Conservation (phyloP, 1,284 basidiomycete genomes). For the Ceratobasidium sp. region DNA sequence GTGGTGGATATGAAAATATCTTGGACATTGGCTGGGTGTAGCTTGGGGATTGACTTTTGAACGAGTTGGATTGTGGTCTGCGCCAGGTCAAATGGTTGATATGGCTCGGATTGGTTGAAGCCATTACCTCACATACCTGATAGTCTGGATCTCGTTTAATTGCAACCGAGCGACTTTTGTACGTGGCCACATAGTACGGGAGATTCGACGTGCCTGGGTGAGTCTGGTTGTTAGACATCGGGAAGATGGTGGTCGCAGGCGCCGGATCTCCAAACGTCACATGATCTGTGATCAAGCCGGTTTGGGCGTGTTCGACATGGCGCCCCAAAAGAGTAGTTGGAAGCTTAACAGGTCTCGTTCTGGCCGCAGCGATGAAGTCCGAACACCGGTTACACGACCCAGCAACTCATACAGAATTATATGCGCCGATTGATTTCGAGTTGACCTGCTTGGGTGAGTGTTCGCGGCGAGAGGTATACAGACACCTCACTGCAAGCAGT, state of each 20-base stretch:
- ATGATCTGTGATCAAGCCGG: too few species aligned
- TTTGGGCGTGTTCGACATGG: too few species aligned
- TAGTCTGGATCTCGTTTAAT: slow-evolving; percentile 13
- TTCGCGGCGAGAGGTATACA: too few species aligned
- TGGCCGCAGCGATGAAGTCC: too few species aligned
- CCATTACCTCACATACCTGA: background rate
- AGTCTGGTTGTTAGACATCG: background rate
- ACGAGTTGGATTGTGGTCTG: slow-evolving; percentile 4
- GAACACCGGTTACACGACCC: too few species aligned
- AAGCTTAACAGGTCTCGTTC: too few species aligned
- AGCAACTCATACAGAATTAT: too few species aligned
- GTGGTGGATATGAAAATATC: background rate
- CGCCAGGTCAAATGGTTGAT: background rate
- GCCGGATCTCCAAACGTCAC: too few species aligned
- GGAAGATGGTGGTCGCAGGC: background rate
- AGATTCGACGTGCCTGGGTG: background rate
- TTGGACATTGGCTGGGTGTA: background rate
- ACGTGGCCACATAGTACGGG: slow-evolving; percentile 8
- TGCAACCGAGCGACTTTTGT: background rate
- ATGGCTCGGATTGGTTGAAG: background rate
- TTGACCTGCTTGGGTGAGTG: too few species aligned
- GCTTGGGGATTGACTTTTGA: background rate
- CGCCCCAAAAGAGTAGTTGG: too few species aligned
- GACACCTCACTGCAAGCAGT: too few species aligned
- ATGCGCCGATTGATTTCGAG: too few species aligned